phyloP scores from a whole-genome alignment of 176 grass and related monocot species.

The Aegilops umbellulata region DNA sequence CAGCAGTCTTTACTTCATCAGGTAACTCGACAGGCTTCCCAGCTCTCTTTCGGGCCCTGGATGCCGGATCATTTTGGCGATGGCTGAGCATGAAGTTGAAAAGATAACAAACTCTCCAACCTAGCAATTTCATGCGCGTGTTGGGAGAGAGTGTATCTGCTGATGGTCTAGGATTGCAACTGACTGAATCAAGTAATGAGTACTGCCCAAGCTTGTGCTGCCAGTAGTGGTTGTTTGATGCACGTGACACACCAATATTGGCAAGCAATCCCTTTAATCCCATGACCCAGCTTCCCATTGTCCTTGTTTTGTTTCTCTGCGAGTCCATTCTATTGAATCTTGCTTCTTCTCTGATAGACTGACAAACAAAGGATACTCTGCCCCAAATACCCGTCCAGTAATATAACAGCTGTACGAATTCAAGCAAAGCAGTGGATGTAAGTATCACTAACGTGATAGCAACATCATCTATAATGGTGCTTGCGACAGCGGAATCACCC shows the following conservation, averaged over 20 bases:
- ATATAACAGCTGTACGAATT: neutral
- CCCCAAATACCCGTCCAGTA: neutral
- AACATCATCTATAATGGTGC: too few relatives aligned
- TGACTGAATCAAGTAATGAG: neutral
- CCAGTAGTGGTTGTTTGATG: neutral
- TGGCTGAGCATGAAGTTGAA: fast-evolving
- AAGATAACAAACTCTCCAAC: too few relatives aligned
- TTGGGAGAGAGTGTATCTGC: too few relatives aligned
- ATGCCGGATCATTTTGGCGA: neutral
- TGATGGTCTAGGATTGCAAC: too few relatives aligned
- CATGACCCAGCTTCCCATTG: neutral
- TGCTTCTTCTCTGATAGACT: neutral
- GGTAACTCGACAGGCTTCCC: neutral
- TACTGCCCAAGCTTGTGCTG: neutral
- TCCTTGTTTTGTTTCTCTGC: too few relatives aligned
- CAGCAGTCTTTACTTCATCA: neutral
- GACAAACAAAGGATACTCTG: neutral
- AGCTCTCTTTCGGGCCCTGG: neutral
- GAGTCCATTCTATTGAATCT: too few relatives aligned
- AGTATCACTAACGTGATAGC: neutral
- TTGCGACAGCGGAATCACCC: too few relatives aligned
- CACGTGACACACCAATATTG: neutral
- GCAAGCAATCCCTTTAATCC: neutral
- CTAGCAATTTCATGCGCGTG: too few relatives aligned
- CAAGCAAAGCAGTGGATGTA: neutral